Base-by-base conservation (phyloP, 2,329 filamentous ascomycete species). In the Neurospora crassa region DNA sequence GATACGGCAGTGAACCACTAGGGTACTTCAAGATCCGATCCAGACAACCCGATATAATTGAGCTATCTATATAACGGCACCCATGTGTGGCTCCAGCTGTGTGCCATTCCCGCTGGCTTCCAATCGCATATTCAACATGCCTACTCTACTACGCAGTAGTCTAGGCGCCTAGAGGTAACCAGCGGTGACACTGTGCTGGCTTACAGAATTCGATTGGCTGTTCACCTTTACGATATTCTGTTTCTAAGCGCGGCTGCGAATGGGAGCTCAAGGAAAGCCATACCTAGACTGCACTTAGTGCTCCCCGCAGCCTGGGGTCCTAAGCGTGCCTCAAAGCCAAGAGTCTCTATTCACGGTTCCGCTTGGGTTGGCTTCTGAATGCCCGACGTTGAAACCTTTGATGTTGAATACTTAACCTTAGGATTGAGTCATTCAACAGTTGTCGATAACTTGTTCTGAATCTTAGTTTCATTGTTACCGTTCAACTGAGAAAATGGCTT, bases 401-500 rank as follows among this genome's bases (percentile, higher is more conserved):
- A 63, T 59, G 53, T 34, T 63, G 16, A 37, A 18, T 63, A 63
- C 53, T 34, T 63, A 37, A 37, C 16, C 53, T n/a, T 7, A 29
- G 7, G 16, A n/a, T 63, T n/a, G 29, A 63, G 53, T 34, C 53
- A 34, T 63, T 6, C 53, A 63, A 18, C 24, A 16, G 24, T 18
- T 63, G 16, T 14, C 29, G 3, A 63, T 2, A 63, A 16, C 14
- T 63, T 34, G 24, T 63, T 34, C 16, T 37, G 16, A 63, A 34
- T 5, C 16, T 3, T 5, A 4, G 29, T 37, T 16, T 16, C 3
- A 11, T 63, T 63, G 53, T 8, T 37, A 11, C 53, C 16, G 16
- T n/a, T 63, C 16, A 5, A 18, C 53, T 37, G 8, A n/a, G 24
- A 76, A 53, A n/a, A 79, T 80, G 79, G 76, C 80, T 43, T 85